Conservation (phyloP, 495 filamentous ascomycete genomes). For the Aspergillus indologenus region DNA sequence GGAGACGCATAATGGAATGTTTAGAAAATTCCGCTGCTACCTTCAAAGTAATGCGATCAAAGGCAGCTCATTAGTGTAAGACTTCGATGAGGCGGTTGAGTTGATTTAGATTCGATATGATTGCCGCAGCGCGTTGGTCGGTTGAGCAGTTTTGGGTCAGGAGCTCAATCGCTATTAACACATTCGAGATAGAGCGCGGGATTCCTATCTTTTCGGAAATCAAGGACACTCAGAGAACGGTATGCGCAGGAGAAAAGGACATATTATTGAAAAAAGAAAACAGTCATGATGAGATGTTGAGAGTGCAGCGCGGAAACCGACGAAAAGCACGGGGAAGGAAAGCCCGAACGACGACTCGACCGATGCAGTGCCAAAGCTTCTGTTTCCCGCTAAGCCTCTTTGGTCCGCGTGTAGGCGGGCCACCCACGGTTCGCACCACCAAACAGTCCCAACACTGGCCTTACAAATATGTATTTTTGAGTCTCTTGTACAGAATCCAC, state of each 20-base stretch:
- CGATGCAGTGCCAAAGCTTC: neutral
- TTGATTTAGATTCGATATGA: neutral
- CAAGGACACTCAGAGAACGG: no score
- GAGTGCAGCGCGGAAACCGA: conserved; percentile 1
- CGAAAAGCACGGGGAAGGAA: conserved; percentile 6
- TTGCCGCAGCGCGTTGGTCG: neutral
- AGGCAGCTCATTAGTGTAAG: neutral
- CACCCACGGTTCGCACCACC: no score
- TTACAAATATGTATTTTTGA: no score
- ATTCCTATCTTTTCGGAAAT: no score
- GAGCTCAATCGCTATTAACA: neutral
- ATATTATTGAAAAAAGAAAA: neutral
- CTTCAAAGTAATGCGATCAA: neutral
- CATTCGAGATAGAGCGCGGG: no score
- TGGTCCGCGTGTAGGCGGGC: no score
- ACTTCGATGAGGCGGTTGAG: neutral
- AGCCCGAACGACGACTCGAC: neutral
- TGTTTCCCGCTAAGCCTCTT: conserved; percentile 7
- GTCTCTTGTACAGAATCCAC: no score
- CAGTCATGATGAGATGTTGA: neutral
- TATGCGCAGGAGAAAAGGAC: neutral
- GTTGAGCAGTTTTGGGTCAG: neutral
- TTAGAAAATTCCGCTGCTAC: conserved; percentile 9
- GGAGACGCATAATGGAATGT: conserved; percentile 66
- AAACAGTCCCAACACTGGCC: no score